Base-by-base conservation (phyloP, 2,329 filamentous ascomycete species). In the Geosmithia morbida region DNA sequence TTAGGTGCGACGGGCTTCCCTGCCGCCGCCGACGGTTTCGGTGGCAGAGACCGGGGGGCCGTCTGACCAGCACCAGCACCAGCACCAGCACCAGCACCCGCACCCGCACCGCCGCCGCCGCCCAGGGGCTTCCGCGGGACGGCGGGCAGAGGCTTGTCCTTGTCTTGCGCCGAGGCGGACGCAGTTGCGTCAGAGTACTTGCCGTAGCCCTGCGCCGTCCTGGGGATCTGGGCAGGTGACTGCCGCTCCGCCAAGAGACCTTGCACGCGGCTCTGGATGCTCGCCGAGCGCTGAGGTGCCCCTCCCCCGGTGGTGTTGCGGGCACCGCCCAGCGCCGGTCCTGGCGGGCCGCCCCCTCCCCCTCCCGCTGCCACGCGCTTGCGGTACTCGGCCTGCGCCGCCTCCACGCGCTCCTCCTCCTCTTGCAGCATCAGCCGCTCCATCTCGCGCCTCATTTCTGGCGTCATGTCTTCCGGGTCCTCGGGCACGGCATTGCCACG, bases 251-350 rank as follows among this genome's bases (percentile, higher is more conserved):
- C 89, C 16, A 98, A 68, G 45, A 97, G 70, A 45, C 79, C 87
- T 66, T 94, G 86, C 48, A 98, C 87, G 52, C 90, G 83, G 58
- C 86, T 88, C 61, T 97, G 88, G 55, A 98, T 98, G 22, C 83
- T 85, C n/a, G 81, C 77, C 17, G 33, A 37, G 88, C 77, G 58
- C 74, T 74, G 57, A 66, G 74, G 62, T 71, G 77, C 48, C 72
- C 77, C 48, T n/a, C n/a, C n/a, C n/a, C n/a, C n/a, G n/a, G n/a
- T n/a, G n/a, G n/a, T n/a, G n/a, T n/a, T n/a, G n/a, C n/a, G n/a
- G n/a, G n/a, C n/a, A n/a, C n/a, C n/a, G n/a, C n/a, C n/a, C n/a
- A n/a, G n/a, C n/a, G n/a, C n/a, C n/a, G 65, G 64, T 16, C 66
- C 67, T 17, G 61, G 62, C 7, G 65, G 61, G 42, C 62, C 66